phyloP scores from a whole-genome alignment of 2,329 filamentous ascomycete species.

The Colletotrichum chrysophilum region DNA sequence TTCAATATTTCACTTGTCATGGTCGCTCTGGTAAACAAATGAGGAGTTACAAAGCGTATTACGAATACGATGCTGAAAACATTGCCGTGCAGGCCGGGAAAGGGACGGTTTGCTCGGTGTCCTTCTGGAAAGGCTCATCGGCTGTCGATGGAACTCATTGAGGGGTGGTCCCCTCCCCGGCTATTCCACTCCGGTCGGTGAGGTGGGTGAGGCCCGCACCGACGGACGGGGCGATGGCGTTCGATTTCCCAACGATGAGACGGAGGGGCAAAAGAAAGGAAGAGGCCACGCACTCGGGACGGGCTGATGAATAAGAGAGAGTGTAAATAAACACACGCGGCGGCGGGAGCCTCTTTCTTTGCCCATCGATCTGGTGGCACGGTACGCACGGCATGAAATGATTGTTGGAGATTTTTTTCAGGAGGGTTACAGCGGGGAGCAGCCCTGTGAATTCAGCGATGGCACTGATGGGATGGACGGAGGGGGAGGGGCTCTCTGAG shows the following conservation, averaged over 20 bases:
- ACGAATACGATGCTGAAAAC: neutral
- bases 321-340: neutral
- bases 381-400: neutral
- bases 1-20: neutral
- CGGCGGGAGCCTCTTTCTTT: neutral
- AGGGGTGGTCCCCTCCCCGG: neutral
- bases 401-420: neutral
- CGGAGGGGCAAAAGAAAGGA: neutral
- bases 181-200: neutral
- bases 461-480: neutral
- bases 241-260: neutral
- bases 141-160: neutral
- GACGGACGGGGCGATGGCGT: conserved; percentile 1
- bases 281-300: neutral
- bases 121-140: neutral
- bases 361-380: neutral
- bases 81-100: neutral
- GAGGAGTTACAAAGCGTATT: neutral
- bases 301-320: neutral
- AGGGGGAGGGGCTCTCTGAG: neutral
- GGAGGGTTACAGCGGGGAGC: neutral
- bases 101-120: neutral
- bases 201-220: neutral
- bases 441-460: neutral
- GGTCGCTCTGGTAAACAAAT: neutral